Base-by-base conservation (phyloP, 1,139 yeast genomes). In the Kodamaea alishanica region DNA sequence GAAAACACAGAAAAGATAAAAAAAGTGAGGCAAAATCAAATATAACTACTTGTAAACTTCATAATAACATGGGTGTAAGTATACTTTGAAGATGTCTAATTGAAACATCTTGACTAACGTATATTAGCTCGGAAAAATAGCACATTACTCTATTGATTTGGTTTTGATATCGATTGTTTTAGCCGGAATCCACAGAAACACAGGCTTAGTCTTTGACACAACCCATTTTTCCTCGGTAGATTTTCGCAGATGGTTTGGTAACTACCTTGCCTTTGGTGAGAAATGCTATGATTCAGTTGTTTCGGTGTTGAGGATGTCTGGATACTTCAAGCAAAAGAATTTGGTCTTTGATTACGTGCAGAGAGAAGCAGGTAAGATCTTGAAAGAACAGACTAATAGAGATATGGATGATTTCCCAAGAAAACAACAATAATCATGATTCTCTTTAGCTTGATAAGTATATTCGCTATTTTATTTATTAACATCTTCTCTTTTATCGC, bases 101-200 rank as follows among this genome's bases (percentile, higher is more conserved):
- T 15, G 20, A 15, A 15, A 9, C 9, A 24, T 22, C 33, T 9
- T 8, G 26, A 43, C 46, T 48, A 45, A 46, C 46, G 6, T n/a
- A n/a, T 28, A n/a, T 26, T 32, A 74, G 80, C 53, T 77, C 26
- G 82, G 82, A 0, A 75, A 66, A 52, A 47, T 77, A 33, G 61
- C 75, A 2, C 85, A 80, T 54, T 77, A 77, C 45, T 67, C 81
- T 0, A 50, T 79, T 32, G 88, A 81, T 50, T 63, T 81, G 42
- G 71, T 82, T 2, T 61, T 83, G 41, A 61, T 81, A 12, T 79
- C 87, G 3, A 73, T 83, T 55, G 63, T 83, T 22, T 63, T 82
- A 26, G 87, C 89, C 0, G 85, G 84, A 1, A 65, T 82, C 38
- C 79, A 81, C 51, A 65, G 81, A 40, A 77, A 77, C 46, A 81